Conservation (phyloP, 192 early-diverging fungal genomes). For the Podila epicladia region DNA sequence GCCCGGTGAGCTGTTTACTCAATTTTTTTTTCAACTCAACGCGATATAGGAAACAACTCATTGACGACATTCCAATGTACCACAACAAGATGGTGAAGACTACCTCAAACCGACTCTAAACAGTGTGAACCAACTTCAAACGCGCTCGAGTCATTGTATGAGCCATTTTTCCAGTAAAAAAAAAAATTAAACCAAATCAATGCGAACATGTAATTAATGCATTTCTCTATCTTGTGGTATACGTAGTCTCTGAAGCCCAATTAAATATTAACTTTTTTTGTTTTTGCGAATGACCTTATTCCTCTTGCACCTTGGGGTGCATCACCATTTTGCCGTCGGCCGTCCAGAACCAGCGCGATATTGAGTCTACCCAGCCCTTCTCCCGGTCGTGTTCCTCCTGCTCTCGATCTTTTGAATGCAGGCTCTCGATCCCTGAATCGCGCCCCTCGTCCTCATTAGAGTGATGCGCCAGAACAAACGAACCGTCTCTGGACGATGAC, state of each 20-base stretch:
- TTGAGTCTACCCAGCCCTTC: slow-evolving; percentile 22
- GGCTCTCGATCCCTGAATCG: slow-evolving; percentile 20
- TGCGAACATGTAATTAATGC: too few relatives aligned
- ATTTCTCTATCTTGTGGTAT: too few relatives aligned
- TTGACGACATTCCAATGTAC: background rate
- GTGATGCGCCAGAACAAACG: slow-evolving; percentile 8
- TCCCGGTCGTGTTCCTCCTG: slow-evolving; percentile 8
- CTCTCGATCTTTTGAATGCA: background rate
- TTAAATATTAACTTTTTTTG: too few relatives aligned
- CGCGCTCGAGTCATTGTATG: too few relatives aligned
- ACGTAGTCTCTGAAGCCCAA: too few relatives aligned
- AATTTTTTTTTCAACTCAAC: background rate
- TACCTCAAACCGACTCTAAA: background rate
- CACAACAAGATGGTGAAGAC: background rate
- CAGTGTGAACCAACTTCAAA: too few relatives aligned
- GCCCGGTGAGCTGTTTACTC: too few relatives aligned
- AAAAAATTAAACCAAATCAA: too few relatives aligned
- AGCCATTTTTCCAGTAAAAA: too few relatives aligned
- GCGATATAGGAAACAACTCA: background rate
- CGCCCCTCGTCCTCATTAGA: slow-evolving; percentile 1
- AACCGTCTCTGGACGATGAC: background rate
- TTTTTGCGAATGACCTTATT: too few relatives aligned
- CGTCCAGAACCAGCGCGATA: slow-evolving; percentile 31
- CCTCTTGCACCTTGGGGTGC: background rate
- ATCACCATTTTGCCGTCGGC: slow-evolving; percentile 7